Evolutionary conservation across 805 yeast species (phyloP).

Genomic region (Lipomyces chichibuensis): DNA sequence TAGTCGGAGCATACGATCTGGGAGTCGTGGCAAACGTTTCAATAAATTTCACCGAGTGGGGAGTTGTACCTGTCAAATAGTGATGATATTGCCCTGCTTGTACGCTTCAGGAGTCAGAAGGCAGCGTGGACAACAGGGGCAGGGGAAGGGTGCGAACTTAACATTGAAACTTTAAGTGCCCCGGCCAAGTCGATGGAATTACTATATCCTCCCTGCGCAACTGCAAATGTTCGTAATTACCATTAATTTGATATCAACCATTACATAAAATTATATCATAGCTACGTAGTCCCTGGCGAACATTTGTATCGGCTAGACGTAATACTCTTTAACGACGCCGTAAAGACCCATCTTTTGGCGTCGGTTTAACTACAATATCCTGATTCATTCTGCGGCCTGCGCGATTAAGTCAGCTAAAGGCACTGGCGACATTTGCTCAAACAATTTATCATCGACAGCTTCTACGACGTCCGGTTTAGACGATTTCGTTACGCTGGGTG

Average conservation of each 20-base stretch:
- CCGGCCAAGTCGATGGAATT: too few relatives aligned
- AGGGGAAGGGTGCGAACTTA: neutral
- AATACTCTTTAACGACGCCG: neutral
- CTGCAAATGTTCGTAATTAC: too few relatives aligned
- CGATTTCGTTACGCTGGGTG: neutral
- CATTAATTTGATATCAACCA: too few relatives aligned
- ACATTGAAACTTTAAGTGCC: neutral
- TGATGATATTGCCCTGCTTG: neutral
- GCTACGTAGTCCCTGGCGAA: too few relatives aligned
- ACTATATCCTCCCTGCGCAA: too few relatives aligned
- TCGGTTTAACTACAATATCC: neutral
- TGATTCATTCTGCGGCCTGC: neutral
- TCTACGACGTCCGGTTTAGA: neutral
- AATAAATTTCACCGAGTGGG: too few relatives aligned
- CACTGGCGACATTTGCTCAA: constrained; percentile 23
- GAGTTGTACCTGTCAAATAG: too few relatives aligned
- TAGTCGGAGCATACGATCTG: too few relatives aligned
- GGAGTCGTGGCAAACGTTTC: too few relatives aligned
- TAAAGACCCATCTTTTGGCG: too few relatives aligned
- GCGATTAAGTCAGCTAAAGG: neutral
- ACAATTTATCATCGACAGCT: constrained; percentile 8
- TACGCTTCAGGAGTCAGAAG: neutral
- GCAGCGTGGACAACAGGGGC: neutral
- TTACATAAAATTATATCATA: too few relatives aligned
- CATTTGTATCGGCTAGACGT: too few relatives aligned